A percentile compares a stretch with the other conserved stretches of the same genome.
Evolutionary conservation across 2,329 filamentous ascomycete genomes (phyloP).

Genomic region (Pseudocercospora fijiensis): DNA sequence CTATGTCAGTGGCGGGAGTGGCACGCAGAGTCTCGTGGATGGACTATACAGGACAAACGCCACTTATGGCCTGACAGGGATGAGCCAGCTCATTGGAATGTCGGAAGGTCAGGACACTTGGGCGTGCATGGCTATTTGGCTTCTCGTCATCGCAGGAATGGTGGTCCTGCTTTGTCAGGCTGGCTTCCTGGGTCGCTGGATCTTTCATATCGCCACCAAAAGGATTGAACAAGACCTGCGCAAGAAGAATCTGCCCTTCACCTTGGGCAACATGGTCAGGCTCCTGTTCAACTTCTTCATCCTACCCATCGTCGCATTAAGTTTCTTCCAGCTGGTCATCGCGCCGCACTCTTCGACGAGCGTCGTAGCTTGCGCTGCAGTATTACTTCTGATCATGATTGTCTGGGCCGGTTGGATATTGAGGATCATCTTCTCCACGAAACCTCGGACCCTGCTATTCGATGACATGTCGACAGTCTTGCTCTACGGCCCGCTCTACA

Average conservation of each 20-base stretch:
- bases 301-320: conserved; percentile 79
- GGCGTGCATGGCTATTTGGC: conserved; percentile 91
- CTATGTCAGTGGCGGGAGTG: conserved; percentile 68
- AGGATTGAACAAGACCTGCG: conserved; percentile 82
- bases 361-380: conserved; percentile 70
- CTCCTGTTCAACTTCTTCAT: conserved; percentile 92
- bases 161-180: conserved; percentile 70
- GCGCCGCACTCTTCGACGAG: conserved; percentile 65
- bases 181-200: conserved; percentile 74
- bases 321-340: conserved; percentile 86
- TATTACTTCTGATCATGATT: conserved; percentile 71
- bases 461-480: conserved; percentile 89
- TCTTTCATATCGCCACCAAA: conserved; percentile 68
- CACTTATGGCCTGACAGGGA: conserved; percentile 73
- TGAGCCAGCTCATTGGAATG: conserved; percentile 83
- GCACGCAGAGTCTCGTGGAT: conserved; percentile 69
- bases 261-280: conserved; percentile 60
- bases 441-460: conserved; percentile 82
- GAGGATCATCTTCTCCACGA: conserved; percentile 73
- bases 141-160: conserved; percentile 70
- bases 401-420: conserved; percentile 77
- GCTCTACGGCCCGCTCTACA: conserved; percentile 89
- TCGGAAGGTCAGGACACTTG: conserved; percentile 74
- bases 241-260: conserved; percentile 87
- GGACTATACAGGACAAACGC: conserved; percentile 82